These are phyloP conservation scores for Cyberlindnera lachancei DNA, from an alignment of 805 yeast species.

Conservation along the genomic window DNA sequence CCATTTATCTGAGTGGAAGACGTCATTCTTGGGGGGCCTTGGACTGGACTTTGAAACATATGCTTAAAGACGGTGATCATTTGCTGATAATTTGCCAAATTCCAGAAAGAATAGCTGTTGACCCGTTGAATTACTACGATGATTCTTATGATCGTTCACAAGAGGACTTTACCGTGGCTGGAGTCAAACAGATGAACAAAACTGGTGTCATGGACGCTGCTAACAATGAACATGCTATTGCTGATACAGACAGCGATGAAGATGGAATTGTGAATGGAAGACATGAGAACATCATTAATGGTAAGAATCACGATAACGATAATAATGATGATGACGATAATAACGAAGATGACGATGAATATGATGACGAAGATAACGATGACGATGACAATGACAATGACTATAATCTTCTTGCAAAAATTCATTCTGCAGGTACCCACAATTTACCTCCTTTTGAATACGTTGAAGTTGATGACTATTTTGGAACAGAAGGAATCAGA, in stretches of 20 bases:
- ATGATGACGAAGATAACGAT: no score
- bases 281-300: no score
- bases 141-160: no score
- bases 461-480: slow-evolving; percentile 9
- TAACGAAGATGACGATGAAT: no score
- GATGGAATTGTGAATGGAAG: no score
- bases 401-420: no score
- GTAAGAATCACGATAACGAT: no score
- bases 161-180: no score
- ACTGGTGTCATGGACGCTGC: slow-evolving; percentile 1
- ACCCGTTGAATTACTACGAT: slow-evolving; percentile 3
- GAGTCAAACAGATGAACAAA: no score
- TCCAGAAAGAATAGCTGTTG: slow-evolving; percentile 11
- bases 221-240: no score
- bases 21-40: slow-evolving; percentile 20
- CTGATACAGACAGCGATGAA: no score
- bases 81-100: slow-evolving; percentile 14
- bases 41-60: slow-evolving; percentile 17
- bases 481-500: slow-evolving; percentile 8
- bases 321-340: slow-evolving; percentile 2
- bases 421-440: no score
- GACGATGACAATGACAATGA: background rate
- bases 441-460: slow-evolving; percentile 6
- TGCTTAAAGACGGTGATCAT: slow-evolving; percentile 20
- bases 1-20: slow-evolving; percentile 18